phyloP scores from a whole-genome alignment of 2,329 filamentous ascomycete genomes.

The Diaporthe citriasiana region DNA sequence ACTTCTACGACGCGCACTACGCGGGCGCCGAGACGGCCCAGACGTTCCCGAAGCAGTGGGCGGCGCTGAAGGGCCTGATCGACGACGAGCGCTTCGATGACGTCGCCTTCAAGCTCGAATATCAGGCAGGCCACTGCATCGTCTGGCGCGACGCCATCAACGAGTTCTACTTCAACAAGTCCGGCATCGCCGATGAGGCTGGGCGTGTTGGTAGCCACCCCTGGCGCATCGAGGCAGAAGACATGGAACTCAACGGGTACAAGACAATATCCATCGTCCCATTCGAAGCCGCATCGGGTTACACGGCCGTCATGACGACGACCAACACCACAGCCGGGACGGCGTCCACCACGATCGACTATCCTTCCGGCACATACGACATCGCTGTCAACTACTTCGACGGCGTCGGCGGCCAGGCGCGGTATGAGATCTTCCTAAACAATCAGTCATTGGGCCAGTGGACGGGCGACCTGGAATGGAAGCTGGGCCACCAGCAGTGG shows the following conservation, averaged over 20 bases:
- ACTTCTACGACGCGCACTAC: conserved; percentile 67
- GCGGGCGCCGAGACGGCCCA: conserved; percentile 72
- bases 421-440: conserved; percentile 69
- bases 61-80: conserved; percentile 65
- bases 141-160: conserved; percentile 79
- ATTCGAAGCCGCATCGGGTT: conserved; percentile 71
- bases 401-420: conserved; percentile 68
- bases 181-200: conserved; percentile 69
- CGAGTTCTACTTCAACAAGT: conserved; percentile 74
- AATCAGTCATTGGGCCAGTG: conserved; percentile 67
- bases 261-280: conserved; percentile 66
- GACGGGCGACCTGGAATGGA: conserved; percentile 71
- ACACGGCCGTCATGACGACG: conserved; percentile 67
- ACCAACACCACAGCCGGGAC: conserved; percentile 66
- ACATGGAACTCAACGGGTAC: conserved; percentile 74
- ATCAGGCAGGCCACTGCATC: conserved; percentile 78
- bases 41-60: conserved; percentile 68
- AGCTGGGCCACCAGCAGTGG: conserved; percentile 70
- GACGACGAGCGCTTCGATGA: conserved; percentile 73
- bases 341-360: conserved; percentile 61
- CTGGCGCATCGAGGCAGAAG: conserved; percentile 78
- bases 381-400: conserved; percentile 78
- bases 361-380: conserved; percentile 70
- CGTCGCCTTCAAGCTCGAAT: conserved; percentile 70
- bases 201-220: conserved; percentile 72